phyloP scores from a whole-genome alignment of 345 rosid species.

The Brassica rapa region DNA sequence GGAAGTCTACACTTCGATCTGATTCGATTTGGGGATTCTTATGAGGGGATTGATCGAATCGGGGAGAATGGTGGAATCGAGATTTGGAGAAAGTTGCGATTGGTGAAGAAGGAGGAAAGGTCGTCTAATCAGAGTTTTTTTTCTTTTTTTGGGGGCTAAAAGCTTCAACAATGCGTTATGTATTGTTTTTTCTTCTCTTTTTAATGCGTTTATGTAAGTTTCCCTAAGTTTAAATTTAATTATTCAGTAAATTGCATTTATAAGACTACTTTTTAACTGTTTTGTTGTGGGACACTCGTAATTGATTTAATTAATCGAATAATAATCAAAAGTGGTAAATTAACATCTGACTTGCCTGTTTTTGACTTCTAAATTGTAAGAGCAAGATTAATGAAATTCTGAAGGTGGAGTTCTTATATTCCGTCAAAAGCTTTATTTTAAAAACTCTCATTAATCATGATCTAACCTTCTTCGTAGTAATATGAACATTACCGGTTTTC shows the following conservation, averaged over 20 bases:
- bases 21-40: too few relatives aligned
- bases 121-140: slow-evolving; percentile 30
- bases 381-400: too few relatives aligned
- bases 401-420: too few relatives aligned
- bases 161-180: not conserved
- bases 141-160: not conserved
- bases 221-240: slow-evolving; percentile 8
- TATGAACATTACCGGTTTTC: not conserved
- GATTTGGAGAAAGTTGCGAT: not conserved
- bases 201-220: slow-evolving; percentile 9
- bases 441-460: too few relatives aligned
- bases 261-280: not conserved
- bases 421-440: too few relatives aligned
- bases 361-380: too few relatives aligned
- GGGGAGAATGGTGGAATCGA: too few relatives aligned
- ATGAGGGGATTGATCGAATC: too few relatives aligned
- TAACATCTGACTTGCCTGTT: too few relatives aligned
- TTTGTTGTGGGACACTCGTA: not conserved
- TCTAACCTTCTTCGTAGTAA: too few relatives aligned
- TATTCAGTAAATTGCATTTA: slow-evolving; percentile 28
- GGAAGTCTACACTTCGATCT: too few relatives aligned
- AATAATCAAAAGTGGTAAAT: slow-evolving; percentile 16
- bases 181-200: too few relatives aligned
- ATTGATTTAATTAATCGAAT: not conserved
- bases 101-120: slow-evolving; percentile 18